A percentile compares a stretch with the other conserved stretches of the same genome.
Evolutionary conservation across 1,284 basidiomycete genomes (phyloP).

Genomic region (Xerocomus alliaceus): DNA sequence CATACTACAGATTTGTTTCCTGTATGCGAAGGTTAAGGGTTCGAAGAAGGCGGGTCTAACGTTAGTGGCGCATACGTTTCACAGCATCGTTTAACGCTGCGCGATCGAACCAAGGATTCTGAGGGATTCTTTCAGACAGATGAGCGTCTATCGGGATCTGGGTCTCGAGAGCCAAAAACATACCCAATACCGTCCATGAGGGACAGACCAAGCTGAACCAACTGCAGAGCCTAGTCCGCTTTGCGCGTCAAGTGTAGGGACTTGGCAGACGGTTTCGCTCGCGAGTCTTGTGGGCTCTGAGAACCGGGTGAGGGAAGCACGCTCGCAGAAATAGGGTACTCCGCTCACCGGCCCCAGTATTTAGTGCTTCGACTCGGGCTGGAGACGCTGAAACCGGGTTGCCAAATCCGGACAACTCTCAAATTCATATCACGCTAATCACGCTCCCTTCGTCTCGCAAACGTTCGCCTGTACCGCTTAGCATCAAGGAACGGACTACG

Average conservation of each 20-base stretch:
- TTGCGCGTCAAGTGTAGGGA: constrained; percentile 43
- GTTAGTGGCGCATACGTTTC: constrained; percentile 56
- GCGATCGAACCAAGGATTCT: constrained; percentile 65
- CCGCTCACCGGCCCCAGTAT: constrained; percentile 22
- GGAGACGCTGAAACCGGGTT: constrained; percentile 26
- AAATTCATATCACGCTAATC: constrained; percentile 11
- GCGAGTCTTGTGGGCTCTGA: constrained; percentile 17
- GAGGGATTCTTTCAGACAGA: constrained; percentile 49
- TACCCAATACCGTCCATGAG: constrained; percentile 84
- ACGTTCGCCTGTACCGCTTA: background rate
- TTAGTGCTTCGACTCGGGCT: constrained; percentile 2
- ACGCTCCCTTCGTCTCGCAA: background rate
- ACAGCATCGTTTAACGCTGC: constrained; percentile 68
- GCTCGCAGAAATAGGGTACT: constrained; percentile 30
- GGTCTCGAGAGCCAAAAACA: constrained; percentile 9
- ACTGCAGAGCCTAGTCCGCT: constrained; percentile 47
- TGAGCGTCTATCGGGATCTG: constrained; percentile 22
- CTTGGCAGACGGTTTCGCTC: constrained; percentile 23
- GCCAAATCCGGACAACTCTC: constrained; percentile 26
- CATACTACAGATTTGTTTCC: constrained; percentile 84
- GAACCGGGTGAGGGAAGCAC: constrained; percentile 19
- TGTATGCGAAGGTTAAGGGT: constrained; percentile 37
- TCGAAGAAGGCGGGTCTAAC: constrained; percentile 13
- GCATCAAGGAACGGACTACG: background rate
- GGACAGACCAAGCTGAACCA: constrained; percentile 60